A percentile compares a stretch with the other conserved stretches of the same genome.
phyloP scores from a whole-genome alignment of 768 basidiomycete species.

The Aureoboletus auriporus region DNA sequence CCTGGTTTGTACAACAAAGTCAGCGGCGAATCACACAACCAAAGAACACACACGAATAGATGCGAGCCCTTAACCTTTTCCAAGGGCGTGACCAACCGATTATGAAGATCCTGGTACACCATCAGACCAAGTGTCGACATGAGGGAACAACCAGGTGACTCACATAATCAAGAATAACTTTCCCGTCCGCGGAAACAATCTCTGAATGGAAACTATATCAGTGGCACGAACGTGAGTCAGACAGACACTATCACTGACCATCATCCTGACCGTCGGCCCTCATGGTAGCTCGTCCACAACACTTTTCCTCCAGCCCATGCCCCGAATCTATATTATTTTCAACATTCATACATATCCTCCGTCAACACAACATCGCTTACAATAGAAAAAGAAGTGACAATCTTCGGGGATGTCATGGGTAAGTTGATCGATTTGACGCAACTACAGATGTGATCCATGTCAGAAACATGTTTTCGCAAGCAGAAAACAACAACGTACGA shows the following conservation, averaged over 20 bases:
- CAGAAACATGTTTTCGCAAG: too few relatives aligned
- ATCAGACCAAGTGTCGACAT: neutral
- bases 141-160: neutral
- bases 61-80: neutral
- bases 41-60: too few relatives aligned
- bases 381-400: slow-evolving; percentile 51
- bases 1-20: slow-evolving; percentile 9
- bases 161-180: slow-evolving; percentile 9
- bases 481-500: slow-evolving; percentile 29
- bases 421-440: slow-evolving; percentile 38
- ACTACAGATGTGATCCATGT: slow-evolving; percentile 8
- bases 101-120: slow-evolving; percentile 1
- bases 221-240: neutral
- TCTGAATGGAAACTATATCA: neutral
- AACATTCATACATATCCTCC: neutral
- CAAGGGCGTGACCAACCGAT: slow-evolving; percentile 3
- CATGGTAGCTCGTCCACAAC: slow-evolving; percentile 17
- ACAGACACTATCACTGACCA: slow-evolving; percentile 26
- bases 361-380: slow-evolving; percentile 28
- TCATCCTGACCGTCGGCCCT: slow-evolving; percentile 49
- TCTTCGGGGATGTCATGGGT: slow-evolving; percentile 39
- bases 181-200: slow-evolving; percentile 3
- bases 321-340: slow-evolving; percentile 5
- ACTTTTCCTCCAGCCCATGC: slow-evolving; percentile 5
- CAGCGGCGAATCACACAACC: neutral